These are phyloP conservation scores for Uncinocarpus reesii DNA, from an alignment of 2,329 filamentous ascomycete genomes.

Conservation along the genomic window DNA sequence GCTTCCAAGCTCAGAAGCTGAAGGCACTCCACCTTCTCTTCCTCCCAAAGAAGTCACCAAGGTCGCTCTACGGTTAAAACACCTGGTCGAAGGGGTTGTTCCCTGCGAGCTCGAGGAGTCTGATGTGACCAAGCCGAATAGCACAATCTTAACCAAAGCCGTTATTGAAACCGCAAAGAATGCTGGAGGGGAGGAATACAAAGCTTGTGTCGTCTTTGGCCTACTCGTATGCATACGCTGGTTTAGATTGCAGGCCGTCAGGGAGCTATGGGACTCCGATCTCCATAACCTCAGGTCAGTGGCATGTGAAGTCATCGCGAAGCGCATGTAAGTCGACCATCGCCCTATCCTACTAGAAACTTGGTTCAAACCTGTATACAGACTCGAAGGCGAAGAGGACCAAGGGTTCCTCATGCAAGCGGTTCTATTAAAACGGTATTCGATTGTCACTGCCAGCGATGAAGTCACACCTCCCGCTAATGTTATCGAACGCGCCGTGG, in stretches of 20 bases:
- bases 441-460: conserved; percentile 57
- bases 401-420: conserved; percentile 66
- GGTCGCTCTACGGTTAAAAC: conserved; percentile 77
- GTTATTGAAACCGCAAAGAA: conserved; percentile 73
- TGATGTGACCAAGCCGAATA: conserved; percentile 68
- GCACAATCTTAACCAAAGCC: conserved; percentile 66
- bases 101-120: conserved; percentile 78
- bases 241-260: conserved; percentile 67
- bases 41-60: conserved; percentile 75
- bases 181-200: conserved; percentile 65
- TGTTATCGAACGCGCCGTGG: conserved; percentile 85
- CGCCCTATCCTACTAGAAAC: neutral
- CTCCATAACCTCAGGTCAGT: conserved; percentile 67
- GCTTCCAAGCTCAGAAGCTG: conserved; percentile 33
- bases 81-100: conserved; percentile 78
- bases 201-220: conserved; percentile 72
- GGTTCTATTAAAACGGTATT: conserved; percentile 79
- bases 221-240: conserved; percentile 63
- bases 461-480: conserved; percentile 67
- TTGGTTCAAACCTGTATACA: conserved; percentile 23
- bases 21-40: conserved; percentile 50
- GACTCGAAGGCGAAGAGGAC: conserved; percentile 79
- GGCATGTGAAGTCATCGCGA: conserved; percentile 87
- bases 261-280: conserved; percentile 87
- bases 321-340: conserved; percentile 44